A percentile compares a stretch with the other conserved stretches of the same genome.
These are phyloP conservation scores for Zygoascus biomembranicola DNA, from an alignment of 805 yeast species.

Conservation along the genomic window DNA sequence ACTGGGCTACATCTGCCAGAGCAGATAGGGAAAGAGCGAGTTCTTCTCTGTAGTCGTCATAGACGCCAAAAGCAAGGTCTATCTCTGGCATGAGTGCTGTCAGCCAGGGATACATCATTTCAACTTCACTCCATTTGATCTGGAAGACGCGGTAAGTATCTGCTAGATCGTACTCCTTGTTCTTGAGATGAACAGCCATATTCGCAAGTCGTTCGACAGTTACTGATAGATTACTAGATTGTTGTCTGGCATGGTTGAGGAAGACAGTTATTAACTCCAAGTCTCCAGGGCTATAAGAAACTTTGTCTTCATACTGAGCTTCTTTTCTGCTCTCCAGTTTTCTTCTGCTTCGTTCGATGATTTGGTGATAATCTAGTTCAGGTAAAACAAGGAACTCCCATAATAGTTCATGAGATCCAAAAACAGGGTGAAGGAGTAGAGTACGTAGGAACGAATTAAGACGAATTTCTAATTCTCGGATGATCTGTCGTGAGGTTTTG, in stretches of 20 bases:
- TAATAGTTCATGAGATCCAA: slow-evolving; percentile 31
- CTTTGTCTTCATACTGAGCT: slow-evolving; percentile 14
- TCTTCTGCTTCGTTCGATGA: slow-evolving; percentile 20
- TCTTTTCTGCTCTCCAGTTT: slow-evolving; percentile 21
- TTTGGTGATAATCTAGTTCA: slow-evolving; percentile 16
- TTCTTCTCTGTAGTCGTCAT: slow-evolving; percentile 1
- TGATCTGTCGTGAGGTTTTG: slow-evolving; percentile 22
- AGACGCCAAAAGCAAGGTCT: slow-evolving; percentile 1
- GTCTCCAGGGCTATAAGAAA: slow-evolving; percentile 14
- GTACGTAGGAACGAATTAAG: slow-evolving; percentile 42
- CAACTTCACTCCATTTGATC: slow-evolving; percentile 7
- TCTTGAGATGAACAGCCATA: slow-evolving; percentile 9
- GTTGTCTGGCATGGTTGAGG: slow-evolving; percentile 18
- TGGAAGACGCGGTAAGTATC: slow-evolving; percentile 14
- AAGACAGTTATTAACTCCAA: slow-evolving; percentile 19
- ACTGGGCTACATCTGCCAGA: slow-evolving; percentile 7
- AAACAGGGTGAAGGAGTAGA: slow-evolving; percentile 33
- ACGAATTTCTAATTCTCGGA: slow-evolving; percentile 34
- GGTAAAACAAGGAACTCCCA: slow-evolving; percentile 34
- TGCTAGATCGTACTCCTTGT: slow-evolving; percentile 14
- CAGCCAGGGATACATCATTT: slow-evolving; percentile 5
- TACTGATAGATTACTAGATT: slow-evolving; percentile 10
- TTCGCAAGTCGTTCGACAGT: slow-evolving; percentile 6
- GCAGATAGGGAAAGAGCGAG: slow-evolving; percentile 2
- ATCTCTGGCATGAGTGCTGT: slow-evolving; percentile 6